These are phyloP conservation scores for Silene uniflora DNA, from an alignment of 148 eudicot genomes.

Conservation along the genomic window DNA sequence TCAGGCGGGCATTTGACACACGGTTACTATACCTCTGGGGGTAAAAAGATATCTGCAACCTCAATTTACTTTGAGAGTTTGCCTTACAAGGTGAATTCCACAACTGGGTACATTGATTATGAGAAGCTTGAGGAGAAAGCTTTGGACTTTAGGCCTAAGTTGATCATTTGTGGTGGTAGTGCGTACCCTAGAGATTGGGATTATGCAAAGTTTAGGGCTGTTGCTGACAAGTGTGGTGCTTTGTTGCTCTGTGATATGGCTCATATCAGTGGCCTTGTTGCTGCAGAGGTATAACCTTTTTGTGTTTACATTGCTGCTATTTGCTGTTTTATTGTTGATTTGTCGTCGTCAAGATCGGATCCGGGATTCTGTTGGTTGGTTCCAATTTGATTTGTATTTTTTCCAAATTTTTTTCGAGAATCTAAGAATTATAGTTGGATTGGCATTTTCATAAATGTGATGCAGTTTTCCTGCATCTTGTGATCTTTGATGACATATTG, in stretches of 20 bases:
- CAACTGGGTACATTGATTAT: slow-evolving; percentile 84
- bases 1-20: slow-evolving; percentile 85
- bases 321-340: background rate
- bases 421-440: background rate
- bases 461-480: background rate
- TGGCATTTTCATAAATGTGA: background rate
- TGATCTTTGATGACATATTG: background rate
- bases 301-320: too few relatives aligned
- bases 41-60: slow-evolving; percentile 84
- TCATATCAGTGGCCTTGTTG: slow-evolving; percentile 99
- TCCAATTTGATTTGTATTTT: too few relatives aligned
- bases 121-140: too few relatives aligned
- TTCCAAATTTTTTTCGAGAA: too few relatives aligned
- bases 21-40: slow-evolving; percentile 82
- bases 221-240: too few relatives aligned
- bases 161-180: too few relatives aligned
- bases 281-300: slow-evolving; percentile 75
- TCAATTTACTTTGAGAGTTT: slow-evolving; percentile 96
- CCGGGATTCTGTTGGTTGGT: background rate
- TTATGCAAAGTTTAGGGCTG: too few relatives aligned
- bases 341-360: background rate
- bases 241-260: too few relatives aligned
- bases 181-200: too few relatives aligned
- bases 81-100: slow-evolving; percentile 78
- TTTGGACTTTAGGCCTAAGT: too few relatives aligned